Evolutionary conservation across 371 early-diverging fungal species (phyloP).

Genomic region (Furculomyces boomerangus): DNA sequence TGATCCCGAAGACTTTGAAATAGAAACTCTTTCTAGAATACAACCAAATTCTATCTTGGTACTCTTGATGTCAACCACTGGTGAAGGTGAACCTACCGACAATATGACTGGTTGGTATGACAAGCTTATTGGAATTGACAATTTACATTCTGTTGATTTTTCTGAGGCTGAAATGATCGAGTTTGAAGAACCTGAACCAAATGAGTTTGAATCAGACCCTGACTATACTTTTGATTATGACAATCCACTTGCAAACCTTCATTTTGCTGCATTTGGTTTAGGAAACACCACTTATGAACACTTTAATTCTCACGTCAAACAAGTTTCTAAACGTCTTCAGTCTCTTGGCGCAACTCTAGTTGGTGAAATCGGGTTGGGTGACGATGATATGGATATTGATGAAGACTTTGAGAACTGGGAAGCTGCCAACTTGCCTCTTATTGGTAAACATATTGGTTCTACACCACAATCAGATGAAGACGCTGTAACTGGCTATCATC

Average conservation of each 20-base stretch:
- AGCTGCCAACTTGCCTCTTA: slow-evolving; percentile 55
- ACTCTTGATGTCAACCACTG: slow-evolving; percentile 88
- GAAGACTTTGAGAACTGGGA: slow-evolving; percentile 92
- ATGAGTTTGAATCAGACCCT: slow-evolving; percentile 17
- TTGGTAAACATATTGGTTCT: slow-evolving; percentile 39
- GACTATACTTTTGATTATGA: slow-evolving; percentile 19
- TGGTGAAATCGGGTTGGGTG: slow-evolving; percentile 79
- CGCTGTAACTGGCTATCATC: not conserved
- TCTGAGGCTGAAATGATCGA: slow-evolving; percentile 53
- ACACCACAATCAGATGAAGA: not conserved
- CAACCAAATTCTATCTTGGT: slow-evolving; percentile 24
- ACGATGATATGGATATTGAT: slow-evolving; percentile 88
- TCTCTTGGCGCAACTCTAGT: slow-evolving; percentile 59
- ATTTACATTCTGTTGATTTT: slow-evolving; percentile 50
- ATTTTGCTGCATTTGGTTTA: slow-evolving; percentile 78
- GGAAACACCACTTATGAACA: slow-evolving; percentile 96
- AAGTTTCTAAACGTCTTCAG: slow-evolving; percentile 38
- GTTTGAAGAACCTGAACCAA: slow-evolving; percentile 32
- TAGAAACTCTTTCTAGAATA: slow-evolving; percentile 40
- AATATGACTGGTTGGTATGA: slow-evolving; percentile 78
- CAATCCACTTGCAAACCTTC: slow-evolving; percentile 38
- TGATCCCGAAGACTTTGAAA: slow-evolving; percentile 48
- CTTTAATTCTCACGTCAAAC: slow-evolving; percentile 65
- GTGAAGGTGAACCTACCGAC: slow-evolving; percentile 81
- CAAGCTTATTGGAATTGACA: slow-evolving; percentile 1